These are phyloP conservation scores for Trifolium dubium DNA, from an alignment of 306 rosid genomes.

Conservation along the genomic window DNA sequence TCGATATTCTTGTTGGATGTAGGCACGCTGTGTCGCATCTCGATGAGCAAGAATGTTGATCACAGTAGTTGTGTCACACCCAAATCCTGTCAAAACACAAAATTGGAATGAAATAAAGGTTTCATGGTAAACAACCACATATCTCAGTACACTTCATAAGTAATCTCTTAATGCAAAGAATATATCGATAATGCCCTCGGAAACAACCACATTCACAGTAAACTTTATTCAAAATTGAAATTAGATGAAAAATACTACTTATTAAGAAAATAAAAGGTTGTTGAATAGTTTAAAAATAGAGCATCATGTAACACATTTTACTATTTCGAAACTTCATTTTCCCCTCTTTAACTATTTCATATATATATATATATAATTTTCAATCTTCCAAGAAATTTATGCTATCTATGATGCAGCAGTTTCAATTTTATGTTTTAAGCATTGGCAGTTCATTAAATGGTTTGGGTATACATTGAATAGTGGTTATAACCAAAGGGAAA, in stretches of 20 bases:
- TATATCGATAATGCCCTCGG: neutral
- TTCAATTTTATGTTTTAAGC: neutral
- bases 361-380: no score
- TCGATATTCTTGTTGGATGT: constrained; percentile 65
- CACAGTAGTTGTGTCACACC: constrained; percentile 73
- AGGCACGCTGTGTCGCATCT: constrained; percentile 64
- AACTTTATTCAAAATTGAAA: neutral
- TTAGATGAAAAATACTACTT: no score
- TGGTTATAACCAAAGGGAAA: neutral
- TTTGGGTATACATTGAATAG: neutral
- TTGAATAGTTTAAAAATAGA: no score
- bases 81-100: constrained; percentile 53
- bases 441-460: neutral
- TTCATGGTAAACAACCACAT: neutral
- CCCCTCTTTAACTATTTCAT: no score
- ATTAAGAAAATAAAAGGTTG: neutral
- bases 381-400: neutral
- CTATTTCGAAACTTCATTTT: no score
- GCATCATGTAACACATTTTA: no score
- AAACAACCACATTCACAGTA: constrained; percentile 1
- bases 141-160: neutral
- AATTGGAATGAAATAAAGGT: neutral
- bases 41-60: constrained; percentile 74
- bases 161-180: constrained; percentile 7
- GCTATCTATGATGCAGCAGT: neutral